Percentiles rank a stretch among this genome's conserved stretches.
These are phyloP conservation scores for Aspergillus hiratsukae DNA, from an alignment of 2,329 filamentous ascomycete species.

Conservation along the genomic window DNA sequence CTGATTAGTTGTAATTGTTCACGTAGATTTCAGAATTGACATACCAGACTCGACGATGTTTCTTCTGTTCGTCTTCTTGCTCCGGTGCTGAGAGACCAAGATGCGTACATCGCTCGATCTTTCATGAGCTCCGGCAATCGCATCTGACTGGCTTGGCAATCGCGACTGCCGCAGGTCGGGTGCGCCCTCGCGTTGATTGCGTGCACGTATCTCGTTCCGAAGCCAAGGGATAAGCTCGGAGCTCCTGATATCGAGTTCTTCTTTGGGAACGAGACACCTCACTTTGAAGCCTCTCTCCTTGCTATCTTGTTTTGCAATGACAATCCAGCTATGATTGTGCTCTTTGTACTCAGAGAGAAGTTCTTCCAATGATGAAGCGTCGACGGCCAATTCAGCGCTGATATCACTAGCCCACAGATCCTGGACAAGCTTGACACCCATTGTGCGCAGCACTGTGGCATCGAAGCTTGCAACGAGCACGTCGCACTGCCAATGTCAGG, in stretches of 20 bases:
- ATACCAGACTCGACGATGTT: conserved; percentile 79
- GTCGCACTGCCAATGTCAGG: conserved; percentile 59
- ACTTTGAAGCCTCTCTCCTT: conserved; percentile 64
- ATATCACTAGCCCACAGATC: conserved; percentile 79
- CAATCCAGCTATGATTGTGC: conserved; percentile 78
- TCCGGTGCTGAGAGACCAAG: conserved; percentile 74
- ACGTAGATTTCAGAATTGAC: conserved; percentile 34
- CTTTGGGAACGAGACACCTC: conserved; percentile 70
- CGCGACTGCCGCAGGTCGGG: conserved; percentile 40
- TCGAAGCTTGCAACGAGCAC: conserved; percentile 88
- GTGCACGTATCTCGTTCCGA: conserved; percentile 73
- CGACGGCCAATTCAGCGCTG: conserved; percentile 79
- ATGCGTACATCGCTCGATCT: conserved; percentile 73
- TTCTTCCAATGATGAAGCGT: conserved; percentile 74
- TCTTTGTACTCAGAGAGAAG: conserved; percentile 63
- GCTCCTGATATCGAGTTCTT: conserved; percentile 72
- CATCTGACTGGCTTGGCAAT: conserved; percentile 40
- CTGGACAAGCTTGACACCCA: conserved; percentile 71
- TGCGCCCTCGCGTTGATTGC: conserved; percentile 57
- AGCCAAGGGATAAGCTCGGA: conserved; percentile 75
- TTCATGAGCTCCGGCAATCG: conserved; percentile 31
- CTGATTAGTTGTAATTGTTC: conserved; percentile 12
- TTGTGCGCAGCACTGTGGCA: conserved; percentile 65
- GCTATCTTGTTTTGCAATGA: conserved; percentile 72
- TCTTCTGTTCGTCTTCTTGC: conserved; percentile 86